phyloP scores from a whole-genome alignment of 371 early-diverging fungal genomes.

The Batrachochytrium dendrobatidis region DNA sequence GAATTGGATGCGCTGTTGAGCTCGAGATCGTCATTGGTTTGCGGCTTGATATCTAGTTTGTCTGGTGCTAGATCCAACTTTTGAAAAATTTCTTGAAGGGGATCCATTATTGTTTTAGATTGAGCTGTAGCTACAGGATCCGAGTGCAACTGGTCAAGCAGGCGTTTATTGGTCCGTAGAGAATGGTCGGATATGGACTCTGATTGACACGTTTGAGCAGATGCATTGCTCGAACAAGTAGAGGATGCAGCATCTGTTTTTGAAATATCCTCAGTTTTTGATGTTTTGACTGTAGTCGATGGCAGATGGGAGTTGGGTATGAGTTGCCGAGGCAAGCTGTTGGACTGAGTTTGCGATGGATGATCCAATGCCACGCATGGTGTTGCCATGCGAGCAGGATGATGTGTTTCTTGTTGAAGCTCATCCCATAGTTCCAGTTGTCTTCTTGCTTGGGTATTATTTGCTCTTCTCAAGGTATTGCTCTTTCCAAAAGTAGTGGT shows the following conservation, averaged over 20 bases:
- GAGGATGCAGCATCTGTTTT: not conserved
- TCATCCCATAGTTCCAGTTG: conserved; percentile 3
- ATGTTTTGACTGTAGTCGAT: not conserved
- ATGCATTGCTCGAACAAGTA: no score
- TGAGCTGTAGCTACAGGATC: not conserved
- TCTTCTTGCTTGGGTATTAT: no score
- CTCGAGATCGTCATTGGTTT: not conserved
- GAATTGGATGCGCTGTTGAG: not conserved
- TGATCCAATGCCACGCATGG: not conserved
- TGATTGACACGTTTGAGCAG: no score
- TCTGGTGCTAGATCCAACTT: no score
- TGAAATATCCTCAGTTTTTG: not conserved
- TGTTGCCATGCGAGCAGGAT: not conserved
- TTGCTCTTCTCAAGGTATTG: no score
- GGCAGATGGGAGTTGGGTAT: no score
- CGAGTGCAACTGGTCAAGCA: no score
- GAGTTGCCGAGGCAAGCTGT: not conserved
- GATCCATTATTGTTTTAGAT: not conserved
- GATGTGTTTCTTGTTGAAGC: not conserved
- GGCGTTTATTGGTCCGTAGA: no score
- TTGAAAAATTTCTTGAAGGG: not conserved
- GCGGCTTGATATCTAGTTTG: not conserved
- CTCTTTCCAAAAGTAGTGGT: no score
- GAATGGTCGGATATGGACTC: no score
- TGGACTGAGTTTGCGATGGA: not conserved